phyloP scores from a whole-genome alignment of 768 basidiomycete species.

The Suillus cothurnatus region DNA sequence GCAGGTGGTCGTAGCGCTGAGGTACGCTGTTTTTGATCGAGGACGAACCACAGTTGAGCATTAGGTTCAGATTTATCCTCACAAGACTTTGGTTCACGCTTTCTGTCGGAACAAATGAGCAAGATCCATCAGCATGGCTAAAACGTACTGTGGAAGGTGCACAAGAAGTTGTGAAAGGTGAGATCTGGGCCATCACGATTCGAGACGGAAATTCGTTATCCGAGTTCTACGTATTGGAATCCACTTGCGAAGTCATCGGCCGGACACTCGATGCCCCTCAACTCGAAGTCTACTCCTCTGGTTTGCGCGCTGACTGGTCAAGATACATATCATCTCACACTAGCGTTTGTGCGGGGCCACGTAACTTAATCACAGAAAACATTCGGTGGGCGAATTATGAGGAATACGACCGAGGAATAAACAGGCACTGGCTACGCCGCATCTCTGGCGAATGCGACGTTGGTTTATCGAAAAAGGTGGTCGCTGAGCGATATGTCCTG shows the following conservation, averaged over 20 bases:
- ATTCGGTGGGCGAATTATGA: constrained; percentile 71
- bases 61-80: constrained; percentile 54
- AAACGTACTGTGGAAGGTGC: constrained; percentile 45
- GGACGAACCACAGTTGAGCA: background rate
- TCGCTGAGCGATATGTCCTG: constrained; percentile 66
- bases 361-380: constrained; percentile 35
- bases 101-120: constrained; percentile 47
- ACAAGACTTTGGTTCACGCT: constrained; percentile 65
- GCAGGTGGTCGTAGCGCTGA: constrained; percentile 56
- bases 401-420: constrained; percentile 70
- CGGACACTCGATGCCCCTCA: constrained; percentile 22
- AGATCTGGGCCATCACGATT: constrained; percentile 62
- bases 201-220: constrained; percentile 25
- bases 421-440: constrained; percentile 61
- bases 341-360: background rate
- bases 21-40: constrained; percentile 40
- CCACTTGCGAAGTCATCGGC: constrained; percentile 76
- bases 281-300: constrained; percentile 6
- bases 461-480: constrained; percentile 43
- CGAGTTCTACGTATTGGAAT: constrained; percentile 60
- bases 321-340: constrained; percentile 44
- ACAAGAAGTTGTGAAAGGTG: constrained; percentile 52
- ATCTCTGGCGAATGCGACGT: constrained; percentile 43
- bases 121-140: constrained; percentile 37
- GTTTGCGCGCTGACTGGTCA: constrained; percentile 67